Evolutionary conservation across 257 asterid species (phyloP).

Genomic region (Paraleonurus japonicus): DNA sequence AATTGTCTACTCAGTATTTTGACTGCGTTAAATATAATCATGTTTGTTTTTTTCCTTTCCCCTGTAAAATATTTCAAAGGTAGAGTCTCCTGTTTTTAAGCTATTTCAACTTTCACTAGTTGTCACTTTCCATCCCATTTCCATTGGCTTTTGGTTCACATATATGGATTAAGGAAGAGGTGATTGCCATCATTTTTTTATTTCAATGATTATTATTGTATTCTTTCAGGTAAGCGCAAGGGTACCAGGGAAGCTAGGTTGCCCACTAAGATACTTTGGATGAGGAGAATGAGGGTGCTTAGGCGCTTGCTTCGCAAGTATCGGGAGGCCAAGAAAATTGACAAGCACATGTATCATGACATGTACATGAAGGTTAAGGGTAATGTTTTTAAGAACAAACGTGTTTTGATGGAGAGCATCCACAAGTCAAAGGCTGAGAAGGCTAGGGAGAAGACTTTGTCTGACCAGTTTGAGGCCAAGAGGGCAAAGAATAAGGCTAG

Average conservation of each 20-base stretch:
- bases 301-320: conserved; percentile 93
- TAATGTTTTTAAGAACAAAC: conserved; percentile 93
- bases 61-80: neutral
- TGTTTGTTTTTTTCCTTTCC: neutral
- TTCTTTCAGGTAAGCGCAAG: conserved; percentile 76
- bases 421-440: conserved; percentile 99
- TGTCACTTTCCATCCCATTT: no score
- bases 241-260: conserved; percentile 98
- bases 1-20: neutral
- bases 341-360: conserved; percentile 96
- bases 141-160: no score
- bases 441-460: conserved; percentile 88
- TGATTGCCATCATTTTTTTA: neutral
- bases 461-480: conserved; percentile 96
- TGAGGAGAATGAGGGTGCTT: conserved; percentile 93
- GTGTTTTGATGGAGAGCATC: conserved; percentile 93
- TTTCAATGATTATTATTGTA: neutral
- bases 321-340: conserved; percentile 87
- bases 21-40: no score
- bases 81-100: neutral
- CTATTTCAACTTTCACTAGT: no score
- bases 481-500: conserved; percentile 97
- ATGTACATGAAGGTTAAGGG: conserved; percentile 99
- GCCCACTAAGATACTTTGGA: conserved; percentile 94
- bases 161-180: neutral